Percentiles rank a stretch among this genome's conserved stretches.
Conservation (phyloP, 2,329 filamentous ascomycete genomes). For the Sclerotinia spermophila region DNA sequence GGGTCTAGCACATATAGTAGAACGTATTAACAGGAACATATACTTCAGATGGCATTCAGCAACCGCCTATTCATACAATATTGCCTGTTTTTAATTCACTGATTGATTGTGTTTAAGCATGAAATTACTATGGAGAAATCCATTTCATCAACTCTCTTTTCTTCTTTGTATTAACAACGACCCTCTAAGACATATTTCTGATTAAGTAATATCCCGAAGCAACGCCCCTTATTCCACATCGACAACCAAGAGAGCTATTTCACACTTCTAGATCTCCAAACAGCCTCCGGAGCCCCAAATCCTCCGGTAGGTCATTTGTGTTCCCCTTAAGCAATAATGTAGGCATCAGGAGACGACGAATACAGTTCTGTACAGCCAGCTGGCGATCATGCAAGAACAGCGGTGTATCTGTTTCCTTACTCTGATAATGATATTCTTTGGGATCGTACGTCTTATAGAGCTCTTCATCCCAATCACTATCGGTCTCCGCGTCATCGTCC, state of each 20-base stretch:
- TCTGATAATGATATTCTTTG: background rate
- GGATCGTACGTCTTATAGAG: background rate
- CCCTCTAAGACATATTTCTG: background rate
- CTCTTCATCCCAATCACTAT: background rate
- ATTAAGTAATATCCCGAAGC: background rate
- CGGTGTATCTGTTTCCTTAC: background rate
- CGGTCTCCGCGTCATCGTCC: background rate
- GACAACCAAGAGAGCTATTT: background rate
- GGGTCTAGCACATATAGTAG: background rate
- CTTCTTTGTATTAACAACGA: too few relatives aligned
- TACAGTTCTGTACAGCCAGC: background rate
- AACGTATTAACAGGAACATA: background rate
- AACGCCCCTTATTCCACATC: background rate
- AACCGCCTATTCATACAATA: background rate
- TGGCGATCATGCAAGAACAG: background rate
- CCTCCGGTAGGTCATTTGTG: background rate
- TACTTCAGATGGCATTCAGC: background rate
- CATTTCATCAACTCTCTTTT: too few relatives aligned
- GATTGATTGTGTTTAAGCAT: background rate
- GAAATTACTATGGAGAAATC: background rate
- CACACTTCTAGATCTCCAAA: background rate
- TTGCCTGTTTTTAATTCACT: background rate
- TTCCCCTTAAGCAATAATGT: background rate
- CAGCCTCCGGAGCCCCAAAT: background rate
- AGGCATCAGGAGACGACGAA: background rate